phyloP scores from a whole-genome alignment of 148 eudicot species.

The Fagopyrum homotropicum region DNA sequence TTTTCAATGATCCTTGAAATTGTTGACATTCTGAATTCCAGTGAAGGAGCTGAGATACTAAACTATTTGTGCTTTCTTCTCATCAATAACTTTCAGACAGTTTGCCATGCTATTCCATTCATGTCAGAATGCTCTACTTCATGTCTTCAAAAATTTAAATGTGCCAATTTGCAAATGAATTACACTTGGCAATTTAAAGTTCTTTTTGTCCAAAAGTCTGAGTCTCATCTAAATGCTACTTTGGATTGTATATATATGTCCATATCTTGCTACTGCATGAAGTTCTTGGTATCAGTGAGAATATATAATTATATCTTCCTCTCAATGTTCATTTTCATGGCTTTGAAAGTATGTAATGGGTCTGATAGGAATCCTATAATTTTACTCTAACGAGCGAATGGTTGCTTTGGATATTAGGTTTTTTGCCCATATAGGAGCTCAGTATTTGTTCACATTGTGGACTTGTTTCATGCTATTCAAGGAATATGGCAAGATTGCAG shows the following conservation, averaged over 20 bases:
- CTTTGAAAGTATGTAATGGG: not conserved
- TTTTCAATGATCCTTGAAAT: not conserved
- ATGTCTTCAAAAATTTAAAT: not conserved
- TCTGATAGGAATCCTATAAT: conserved; percentile 3
- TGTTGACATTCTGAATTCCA: not conserved
- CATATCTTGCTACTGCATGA: not conserved
- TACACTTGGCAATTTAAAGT: not conserved
- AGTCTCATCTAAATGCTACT: not conserved
- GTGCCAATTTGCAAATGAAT: not conserved
- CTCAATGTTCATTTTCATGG: not conserved
- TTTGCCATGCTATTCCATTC: not conserved
- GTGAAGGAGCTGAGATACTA: too few relatives aligned
- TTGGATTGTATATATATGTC: not conserved
- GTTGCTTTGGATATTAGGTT: conserved; percentile 48
- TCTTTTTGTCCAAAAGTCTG: not conserved
- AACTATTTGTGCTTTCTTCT: too few relatives aligned
- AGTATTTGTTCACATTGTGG: conserved; percentile 92
- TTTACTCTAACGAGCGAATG: not conserved
- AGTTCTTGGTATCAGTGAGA: not conserved
- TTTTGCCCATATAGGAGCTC: conserved; percentile 71
- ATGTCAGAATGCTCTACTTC: too few relatives aligned
- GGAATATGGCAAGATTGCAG: conserved; percentile 70
- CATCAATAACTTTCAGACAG: not conserved
- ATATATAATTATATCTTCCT: not conserved
- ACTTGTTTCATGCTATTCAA: conserved; percentile 85